Conservation (phyloP, 495 filamentous ascomycete species). For the Xylaria bambusicola region DNA sequence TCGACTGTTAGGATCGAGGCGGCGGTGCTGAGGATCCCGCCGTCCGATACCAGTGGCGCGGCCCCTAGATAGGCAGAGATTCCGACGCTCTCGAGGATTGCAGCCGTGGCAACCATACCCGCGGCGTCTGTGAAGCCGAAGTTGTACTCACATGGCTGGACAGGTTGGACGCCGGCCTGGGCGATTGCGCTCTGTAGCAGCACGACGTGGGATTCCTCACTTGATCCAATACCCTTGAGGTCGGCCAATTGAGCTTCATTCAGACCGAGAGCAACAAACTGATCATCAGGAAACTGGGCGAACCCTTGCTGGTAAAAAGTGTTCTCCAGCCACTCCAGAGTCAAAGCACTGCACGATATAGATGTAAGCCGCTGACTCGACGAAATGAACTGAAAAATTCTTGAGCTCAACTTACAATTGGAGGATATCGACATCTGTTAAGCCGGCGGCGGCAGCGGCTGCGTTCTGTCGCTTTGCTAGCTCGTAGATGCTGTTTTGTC, state of each 20-base stretch:
- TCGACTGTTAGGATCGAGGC: constrained; percentile 63
- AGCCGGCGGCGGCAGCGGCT: constrained; percentile 50
- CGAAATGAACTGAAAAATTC: neutral
- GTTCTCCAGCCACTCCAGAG: constrained; percentile 64
- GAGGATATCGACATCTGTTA: constrained; percentile 67
- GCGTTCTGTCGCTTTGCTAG: constrained; percentile 54
- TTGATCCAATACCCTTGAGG: constrained; percentile 53
- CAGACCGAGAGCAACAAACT: constrained; percentile 60
- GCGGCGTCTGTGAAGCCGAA: constrained; percentile 62
- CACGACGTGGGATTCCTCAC: constrained; percentile 60
- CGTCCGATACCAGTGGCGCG: constrained; percentile 56
- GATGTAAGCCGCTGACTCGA: constrained; percentile 20
- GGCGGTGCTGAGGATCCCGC: constrained; percentile 56
- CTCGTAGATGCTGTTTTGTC: constrained; percentile 46
- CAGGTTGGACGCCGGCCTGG: constrained; percentile 55
- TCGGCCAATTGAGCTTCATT: constrained; percentile 48
- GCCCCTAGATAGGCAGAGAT: constrained; percentile 65
- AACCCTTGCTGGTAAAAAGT: constrained; percentile 65
- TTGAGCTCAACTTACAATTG: constrained; percentile 62
- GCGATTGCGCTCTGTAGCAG: constrained; percentile 57
- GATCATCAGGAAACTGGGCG: constrained; percentile 57
- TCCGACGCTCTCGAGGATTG: constrained; percentile 63
- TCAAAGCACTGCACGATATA: constrained; percentile 53
- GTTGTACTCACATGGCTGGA: constrained; percentile 62
- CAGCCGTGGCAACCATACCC: constrained; percentile 61